Percentiles rank a stretch among this genome's conserved stretches.
Evolutionary conservation across 2,329 filamentous ascomycete genomes (phyloP).

Genomic region (Neofusicoccum ribis): DNA sequence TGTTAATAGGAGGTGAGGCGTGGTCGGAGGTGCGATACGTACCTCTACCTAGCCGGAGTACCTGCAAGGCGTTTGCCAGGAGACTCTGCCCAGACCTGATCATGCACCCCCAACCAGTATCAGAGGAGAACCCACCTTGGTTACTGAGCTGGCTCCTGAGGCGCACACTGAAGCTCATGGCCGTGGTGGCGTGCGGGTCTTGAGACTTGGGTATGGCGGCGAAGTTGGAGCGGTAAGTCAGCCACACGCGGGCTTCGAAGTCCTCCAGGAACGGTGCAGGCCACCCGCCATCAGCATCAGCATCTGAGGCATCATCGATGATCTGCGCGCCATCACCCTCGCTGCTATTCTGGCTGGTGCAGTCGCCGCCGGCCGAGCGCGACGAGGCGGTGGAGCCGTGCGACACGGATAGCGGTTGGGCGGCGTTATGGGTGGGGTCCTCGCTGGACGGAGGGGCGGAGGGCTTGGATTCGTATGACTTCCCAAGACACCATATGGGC

Average conservation of each 20-base stretch:
- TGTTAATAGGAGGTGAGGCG: not conserved
- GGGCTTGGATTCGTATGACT: constrained; percentile 52
- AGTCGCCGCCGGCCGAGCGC: constrained; percentile 36
- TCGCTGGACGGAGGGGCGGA: constrained; percentile 22
- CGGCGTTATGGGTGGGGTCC: constrained; percentile 21
- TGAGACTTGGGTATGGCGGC: constrained; percentile 75
- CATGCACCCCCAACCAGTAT: constrained; percentile 99
- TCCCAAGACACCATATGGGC: constrained; percentile 82
- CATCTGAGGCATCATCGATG: constrained; percentile 29
- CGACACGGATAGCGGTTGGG: constrained; percentile 21
- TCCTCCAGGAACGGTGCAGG: constrained; percentile 83
- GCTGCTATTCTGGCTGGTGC: constrained; percentile 68
- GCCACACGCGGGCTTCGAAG: constrained; percentile 91
- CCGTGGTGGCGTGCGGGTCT: constrained; percentile 68
- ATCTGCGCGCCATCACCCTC: constrained; percentile 65
- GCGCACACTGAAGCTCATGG: constrained; percentile 81
- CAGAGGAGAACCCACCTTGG: constrained; percentile 80
- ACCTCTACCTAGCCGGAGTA: constrained; percentile 78
- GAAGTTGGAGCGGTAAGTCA: constrained; percentile 93
- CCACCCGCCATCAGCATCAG: constrained; percentile 63
- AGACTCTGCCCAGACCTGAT: constrained; percentile 94
- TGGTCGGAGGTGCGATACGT: constrained; percentile 24
- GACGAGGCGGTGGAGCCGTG: constrained; percentile 24
- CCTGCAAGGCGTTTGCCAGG: constrained; percentile 78
- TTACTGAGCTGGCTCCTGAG: constrained; percentile 76